Conservation (phyloP, 2,329 filamentous ascomycete species). For the Ophiognomonia clavigignenti-juglandacearum region DNA sequence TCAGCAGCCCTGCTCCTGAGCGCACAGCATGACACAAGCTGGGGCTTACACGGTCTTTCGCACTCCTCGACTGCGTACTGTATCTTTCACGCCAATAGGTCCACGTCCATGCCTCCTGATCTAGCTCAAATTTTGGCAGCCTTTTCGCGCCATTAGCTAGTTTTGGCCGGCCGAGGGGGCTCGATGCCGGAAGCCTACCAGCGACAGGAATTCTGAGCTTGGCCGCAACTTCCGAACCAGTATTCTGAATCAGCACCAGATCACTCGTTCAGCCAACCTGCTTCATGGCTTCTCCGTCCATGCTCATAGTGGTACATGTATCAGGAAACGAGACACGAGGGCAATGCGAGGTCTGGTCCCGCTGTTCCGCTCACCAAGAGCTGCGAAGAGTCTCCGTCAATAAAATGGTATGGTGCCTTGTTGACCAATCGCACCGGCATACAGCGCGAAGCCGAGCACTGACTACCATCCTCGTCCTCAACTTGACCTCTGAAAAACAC, state of each 20-base stretch:
- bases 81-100: not conserved
- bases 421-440: too few species aligned
- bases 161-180: not conserved
- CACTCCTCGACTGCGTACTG: not conserved
- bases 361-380: not conserved
- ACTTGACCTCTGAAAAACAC: too few species aligned
- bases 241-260: not conserved
- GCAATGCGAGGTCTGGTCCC: not conserved
- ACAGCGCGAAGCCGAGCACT: too few species aligned
- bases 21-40: not conserved
- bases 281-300: not conserved
- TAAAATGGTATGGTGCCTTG: not conserved
- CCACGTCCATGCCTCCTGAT: not conserved
- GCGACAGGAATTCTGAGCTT: not conserved
- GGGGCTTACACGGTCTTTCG: not conserved
- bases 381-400: not conserved
- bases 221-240: not conserved
- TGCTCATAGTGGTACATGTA: not conserved
- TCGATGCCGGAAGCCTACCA: not conserved
- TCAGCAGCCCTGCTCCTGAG: not conserved
- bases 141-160: not conserved
- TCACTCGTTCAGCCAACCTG: not conserved
- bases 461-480: too few species aligned
- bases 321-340: not conserved
- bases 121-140: not conserved